phyloP scores from a whole-genome alignment of 164 flowering plant species.

The Magnolia officinalis region DNA sequence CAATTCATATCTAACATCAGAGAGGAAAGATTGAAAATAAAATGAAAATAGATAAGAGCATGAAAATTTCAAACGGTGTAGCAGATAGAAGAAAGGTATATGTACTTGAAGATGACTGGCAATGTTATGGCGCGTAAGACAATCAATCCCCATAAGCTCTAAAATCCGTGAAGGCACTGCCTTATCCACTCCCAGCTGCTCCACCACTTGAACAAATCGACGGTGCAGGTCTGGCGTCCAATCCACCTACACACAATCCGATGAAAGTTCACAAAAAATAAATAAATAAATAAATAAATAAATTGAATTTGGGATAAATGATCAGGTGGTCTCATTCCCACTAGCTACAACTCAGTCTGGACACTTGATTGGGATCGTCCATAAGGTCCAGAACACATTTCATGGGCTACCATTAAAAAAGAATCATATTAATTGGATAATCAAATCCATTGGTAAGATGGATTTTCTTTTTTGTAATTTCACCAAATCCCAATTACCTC shows the following conservation, averaged over 20 bases:
- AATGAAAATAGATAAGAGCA: background rate
- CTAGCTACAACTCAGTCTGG: too few relatives aligned
- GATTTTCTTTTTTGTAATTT: background rate
- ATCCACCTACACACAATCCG: slow-evolving; percentile 76
- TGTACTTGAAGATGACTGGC: slow-evolving; percentile 97
- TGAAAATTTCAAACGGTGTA: background rate
- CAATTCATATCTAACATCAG: background rate
- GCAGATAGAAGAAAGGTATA: background rate
- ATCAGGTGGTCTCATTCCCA: too few relatives aligned
- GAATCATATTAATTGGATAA: too few relatives aligned
- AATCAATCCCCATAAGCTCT: slow-evolving; percentile 93
- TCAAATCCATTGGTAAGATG: too few relatives aligned
- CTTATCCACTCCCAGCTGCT: slow-evolving; percentile 96
- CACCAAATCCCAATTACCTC: background rate
- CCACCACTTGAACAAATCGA: slow-evolving; percentile 95
- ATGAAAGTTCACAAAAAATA: slow-evolving; percentile 6
- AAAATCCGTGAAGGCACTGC: slow-evolving; percentile 96
- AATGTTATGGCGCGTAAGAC: slow-evolving; percentile 96
- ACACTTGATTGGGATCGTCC: too few relatives aligned
- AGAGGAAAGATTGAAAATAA: background rate
- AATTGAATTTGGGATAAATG: too few relatives aligned
- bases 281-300: background rate
- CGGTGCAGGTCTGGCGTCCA: slow-evolving; percentile 98
- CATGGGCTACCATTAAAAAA: too few relatives aligned
- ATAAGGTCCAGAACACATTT: too few relatives aligned